Conservation (phyloP, 208 protist genomes). For the Herpetomonas tarakana region DNA sequence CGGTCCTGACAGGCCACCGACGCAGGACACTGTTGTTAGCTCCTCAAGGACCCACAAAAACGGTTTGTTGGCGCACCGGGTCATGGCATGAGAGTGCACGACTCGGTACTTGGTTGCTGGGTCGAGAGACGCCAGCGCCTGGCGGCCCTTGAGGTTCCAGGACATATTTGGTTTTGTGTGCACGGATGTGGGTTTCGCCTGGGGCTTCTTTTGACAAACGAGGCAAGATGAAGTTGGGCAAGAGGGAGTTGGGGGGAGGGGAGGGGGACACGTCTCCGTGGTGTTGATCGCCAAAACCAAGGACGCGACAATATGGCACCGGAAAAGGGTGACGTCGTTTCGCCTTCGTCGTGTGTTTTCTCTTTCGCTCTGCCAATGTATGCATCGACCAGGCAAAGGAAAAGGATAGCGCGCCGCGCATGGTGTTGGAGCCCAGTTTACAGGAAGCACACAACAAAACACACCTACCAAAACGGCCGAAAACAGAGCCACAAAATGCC, state of each 20-base stretch:
- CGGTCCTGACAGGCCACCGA: slow-evolving; percentile 54
- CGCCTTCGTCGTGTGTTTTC: too few relatives aligned
- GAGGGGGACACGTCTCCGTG: too few relatives aligned
- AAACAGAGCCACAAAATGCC: slow-evolving; percentile 51
- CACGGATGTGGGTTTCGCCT: neutral
- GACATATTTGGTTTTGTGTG: slow-evolving; percentile 16
- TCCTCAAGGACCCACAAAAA: slow-evolving; percentile 66
- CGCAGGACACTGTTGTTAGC: slow-evolving; percentile 35
- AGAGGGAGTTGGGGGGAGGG: too few relatives aligned
- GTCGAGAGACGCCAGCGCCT: slow-evolving; percentile 49
- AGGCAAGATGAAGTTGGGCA: too few relatives aligned
- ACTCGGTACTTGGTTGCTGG: slow-evolving; percentile 53
- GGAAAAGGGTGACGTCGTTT: too few relatives aligned
- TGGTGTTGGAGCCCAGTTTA: too few relatives aligned
- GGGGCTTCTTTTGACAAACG: slow-evolving; percentile 5
- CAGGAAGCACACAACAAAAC: slow-evolving; percentile 17
- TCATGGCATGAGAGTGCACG: slow-evolving; percentile 57
- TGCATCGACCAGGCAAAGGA: too few relatives aligned
- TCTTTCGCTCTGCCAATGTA: too few relatives aligned
- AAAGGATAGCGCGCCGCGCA: too few relatives aligned
- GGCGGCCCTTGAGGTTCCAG: slow-evolving; percentile 71
- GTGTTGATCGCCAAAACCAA: too few relatives aligned
- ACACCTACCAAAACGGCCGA: slow-evolving; percentile 22
- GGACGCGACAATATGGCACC: too few relatives aligned
- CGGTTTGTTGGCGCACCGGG: slow-evolving; percentile 51